phyloP scores from a whole-genome alignment of 139 green algal genomes.

The Haematococcus sp. region DNA sequence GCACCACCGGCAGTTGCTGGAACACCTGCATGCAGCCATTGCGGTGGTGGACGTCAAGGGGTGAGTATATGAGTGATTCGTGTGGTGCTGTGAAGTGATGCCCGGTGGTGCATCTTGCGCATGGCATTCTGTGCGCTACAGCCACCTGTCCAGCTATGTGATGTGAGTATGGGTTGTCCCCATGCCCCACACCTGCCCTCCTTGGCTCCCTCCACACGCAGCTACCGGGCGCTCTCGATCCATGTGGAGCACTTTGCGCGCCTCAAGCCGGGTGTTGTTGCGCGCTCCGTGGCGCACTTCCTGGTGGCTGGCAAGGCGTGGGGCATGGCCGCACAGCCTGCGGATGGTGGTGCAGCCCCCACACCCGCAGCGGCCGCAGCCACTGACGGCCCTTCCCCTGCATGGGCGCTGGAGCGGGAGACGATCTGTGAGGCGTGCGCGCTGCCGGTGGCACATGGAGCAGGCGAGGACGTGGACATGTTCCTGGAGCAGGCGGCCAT shows the following conservation, averaged over 20 bases:
- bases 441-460: not conserved
- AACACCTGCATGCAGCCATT: conserved; percentile 29
- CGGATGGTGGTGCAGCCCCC: not conserved
- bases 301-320: conserved; percentile 26
- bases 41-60: not conserved
- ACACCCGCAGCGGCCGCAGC: conserved; percentile 1
- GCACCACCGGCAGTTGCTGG: conserved; percentile 26
- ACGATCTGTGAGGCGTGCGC: conserved; percentile 25
- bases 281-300: conserved; percentile 58
- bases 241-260: conserved; percentile 38
- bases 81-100: too few relatives aligned
- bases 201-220: conserved; percentile 18
- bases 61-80: not conserved
- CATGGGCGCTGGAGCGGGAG: conserved; percentile 18
- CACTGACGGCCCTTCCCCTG: conserved; percentile 1
- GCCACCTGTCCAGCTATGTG: too few relatives aligned
- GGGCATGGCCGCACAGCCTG: not conserved
- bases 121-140: too few relatives aligned
- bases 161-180: too few relatives aligned
- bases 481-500: conserved; percentile 78
- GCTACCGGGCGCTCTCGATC: conserved; percentile 48
- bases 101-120: too few relatives aligned
- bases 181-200: too few relatives aligned
- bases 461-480: conserved; percentile 42
- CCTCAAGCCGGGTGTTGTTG: conserved; percentile 33